Conservation (phyloP, 1,284 basidiomycete species). For the Apiotrichum laibachii region DNA sequence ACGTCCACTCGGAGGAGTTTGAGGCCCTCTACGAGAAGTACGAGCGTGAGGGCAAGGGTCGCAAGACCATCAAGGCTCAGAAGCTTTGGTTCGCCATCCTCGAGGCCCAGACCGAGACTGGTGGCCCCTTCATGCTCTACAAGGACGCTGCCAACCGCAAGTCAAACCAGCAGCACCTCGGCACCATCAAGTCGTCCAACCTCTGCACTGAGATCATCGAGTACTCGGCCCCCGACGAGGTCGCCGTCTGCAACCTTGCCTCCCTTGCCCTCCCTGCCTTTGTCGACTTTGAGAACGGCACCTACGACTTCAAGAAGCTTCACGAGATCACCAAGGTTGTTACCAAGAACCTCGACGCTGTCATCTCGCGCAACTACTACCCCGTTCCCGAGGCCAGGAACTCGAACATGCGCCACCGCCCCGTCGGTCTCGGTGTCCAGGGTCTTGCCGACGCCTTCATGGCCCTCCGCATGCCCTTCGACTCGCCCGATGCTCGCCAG, state of each 20-base stretch:
- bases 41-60: conserved; percentile 83
- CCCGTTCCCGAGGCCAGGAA: conserved; percentile 85
- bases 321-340: conserved; percentile 93
- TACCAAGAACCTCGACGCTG: conserved; percentile 79
- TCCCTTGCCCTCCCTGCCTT: conserved; percentile 92
- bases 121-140: conserved; percentile 97
- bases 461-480: conserved; percentile 94
- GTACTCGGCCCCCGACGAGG: conserved; percentile 96
- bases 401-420: conserved; percentile 97
- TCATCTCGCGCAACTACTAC: conserved; percentile 60
- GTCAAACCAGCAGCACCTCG: conserved; percentile 98
- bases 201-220: conserved; percentile 99
- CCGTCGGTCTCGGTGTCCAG: conserved; percentile 96
- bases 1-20: conserved; percentile 90
- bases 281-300: conserved; percentile 58
- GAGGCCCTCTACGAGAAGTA: conserved; percentile 86
- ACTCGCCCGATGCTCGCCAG: conserved; percentile 78
- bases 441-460: conserved; percentile 99
- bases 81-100: conserved; percentile 99
- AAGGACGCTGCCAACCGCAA: conserved; percentile 90
- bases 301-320: conserved; percentile 89
- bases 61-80: conserved; percentile 87
- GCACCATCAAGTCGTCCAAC: conserved; percentile 99
- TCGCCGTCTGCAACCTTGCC: conserved; percentile 97
- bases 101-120: conserved; percentile 97